These are phyloP conservation scores for Solanum paucissectum DNA, from an alignment of 257 asterid genomes.

Conservation along the genomic window DNA sequence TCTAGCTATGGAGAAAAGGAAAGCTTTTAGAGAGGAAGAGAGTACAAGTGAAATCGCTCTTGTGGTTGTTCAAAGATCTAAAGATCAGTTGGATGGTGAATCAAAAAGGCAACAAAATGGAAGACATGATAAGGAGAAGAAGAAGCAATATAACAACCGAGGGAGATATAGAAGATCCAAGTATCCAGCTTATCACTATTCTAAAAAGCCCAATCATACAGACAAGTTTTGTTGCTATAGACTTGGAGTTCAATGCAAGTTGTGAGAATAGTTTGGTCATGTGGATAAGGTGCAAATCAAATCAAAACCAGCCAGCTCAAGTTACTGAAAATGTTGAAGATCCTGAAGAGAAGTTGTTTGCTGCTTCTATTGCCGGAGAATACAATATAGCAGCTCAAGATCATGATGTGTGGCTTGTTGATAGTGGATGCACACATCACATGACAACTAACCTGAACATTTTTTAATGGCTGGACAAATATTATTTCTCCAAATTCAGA, in stretches of 20 bases:
- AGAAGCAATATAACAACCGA: background rate
- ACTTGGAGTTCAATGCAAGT: background rate
- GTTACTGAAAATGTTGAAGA: background rate
- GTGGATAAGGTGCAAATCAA: background rate
- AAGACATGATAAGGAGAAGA: background rate
- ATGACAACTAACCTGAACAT: background rate
- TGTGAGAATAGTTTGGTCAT: background rate
- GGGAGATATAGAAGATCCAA: background rate
- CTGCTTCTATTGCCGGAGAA: background rate
- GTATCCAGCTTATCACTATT: background rate
- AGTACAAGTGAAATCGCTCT: background rate
- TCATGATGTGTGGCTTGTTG: background rate
- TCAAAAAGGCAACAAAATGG: background rate
- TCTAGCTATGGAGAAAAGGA: background rate
- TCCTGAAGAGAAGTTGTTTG: background rate
- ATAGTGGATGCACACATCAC: background rate
- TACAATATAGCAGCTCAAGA: background rate
- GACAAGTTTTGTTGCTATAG: background rate
- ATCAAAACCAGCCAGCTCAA: background rate
- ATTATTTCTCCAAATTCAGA: background rate
- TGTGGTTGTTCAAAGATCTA: background rate
- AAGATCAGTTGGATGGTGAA: background rate
- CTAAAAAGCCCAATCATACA: background rate
- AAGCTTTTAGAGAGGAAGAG: background rate
- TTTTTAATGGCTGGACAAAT: background rate